Evolutionary conservation across 495 filamentous ascomycete genomes (phyloP).

Genomic region (Hyaloscypha hepaticicola): DNA sequence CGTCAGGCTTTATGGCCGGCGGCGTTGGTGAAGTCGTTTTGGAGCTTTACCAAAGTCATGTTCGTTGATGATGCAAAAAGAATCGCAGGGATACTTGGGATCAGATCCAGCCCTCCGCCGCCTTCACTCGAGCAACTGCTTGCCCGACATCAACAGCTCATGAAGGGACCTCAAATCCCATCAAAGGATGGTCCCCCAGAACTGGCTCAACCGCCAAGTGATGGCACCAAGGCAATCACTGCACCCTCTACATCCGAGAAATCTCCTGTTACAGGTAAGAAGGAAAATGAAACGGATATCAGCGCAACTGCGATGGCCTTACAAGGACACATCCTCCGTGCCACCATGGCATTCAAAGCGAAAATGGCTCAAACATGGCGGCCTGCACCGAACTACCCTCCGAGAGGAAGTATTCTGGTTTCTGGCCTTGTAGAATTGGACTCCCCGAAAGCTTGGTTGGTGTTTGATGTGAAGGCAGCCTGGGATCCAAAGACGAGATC

Average conservation of each 20-base stretch:
- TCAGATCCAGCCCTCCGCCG: constrained; percentile 11
- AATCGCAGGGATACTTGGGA: constrained; percentile 24
- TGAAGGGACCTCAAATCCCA: constrained; percentile 7
- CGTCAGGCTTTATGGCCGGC: constrained; percentile 42
- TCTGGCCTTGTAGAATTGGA: constrained; percentile 64
- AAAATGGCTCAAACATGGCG: constrained; percentile 49
- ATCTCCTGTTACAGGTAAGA: constrained; percentile 34
- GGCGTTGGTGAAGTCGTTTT: constrained; percentile 39
- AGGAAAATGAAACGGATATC: constrained; percentile 38
- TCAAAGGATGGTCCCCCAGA: constrained; percentile 14
- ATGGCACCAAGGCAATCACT: constrained; percentile 10
- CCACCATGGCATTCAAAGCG: constrained; percentile 53
- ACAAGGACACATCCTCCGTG: constrained; percentile 15
- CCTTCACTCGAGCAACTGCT: constrained; percentile 26
- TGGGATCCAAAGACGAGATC: constrained; percentile 54
- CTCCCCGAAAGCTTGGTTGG: constrained; percentile 54
- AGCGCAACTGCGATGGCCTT: constrained; percentile 21
- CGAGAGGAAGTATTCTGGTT: constrained; percentile 63
- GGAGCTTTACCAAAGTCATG: constrained; percentile 33
- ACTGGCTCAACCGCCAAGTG: constrained; percentile 1
- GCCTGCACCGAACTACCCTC: constrained; percentile 44
- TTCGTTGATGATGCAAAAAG: constrained; percentile 32
- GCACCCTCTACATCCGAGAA: constrained; percentile 32
- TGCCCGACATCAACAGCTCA: constrained; percentile 17
- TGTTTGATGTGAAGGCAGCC: constrained; percentile 56